Evolutionary conservation across 139 green algal genomes (phyloP).

Genomic region (Picochlorum costavermella): DNA sequence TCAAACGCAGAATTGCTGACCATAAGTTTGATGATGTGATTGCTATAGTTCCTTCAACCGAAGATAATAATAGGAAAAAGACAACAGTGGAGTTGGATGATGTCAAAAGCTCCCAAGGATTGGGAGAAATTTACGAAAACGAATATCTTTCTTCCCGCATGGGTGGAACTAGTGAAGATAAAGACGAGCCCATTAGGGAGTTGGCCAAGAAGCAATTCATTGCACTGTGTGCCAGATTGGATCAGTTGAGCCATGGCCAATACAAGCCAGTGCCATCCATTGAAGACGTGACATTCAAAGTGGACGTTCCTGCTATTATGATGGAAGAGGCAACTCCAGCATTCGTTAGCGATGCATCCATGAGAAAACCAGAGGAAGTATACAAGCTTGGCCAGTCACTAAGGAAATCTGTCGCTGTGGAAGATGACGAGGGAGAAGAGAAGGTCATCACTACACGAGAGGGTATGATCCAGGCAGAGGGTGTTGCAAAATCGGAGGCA

Average conservation of each 20-base stretch:
- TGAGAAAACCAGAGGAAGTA: slow-evolving; percentile 60
- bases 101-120: slow-evolving; percentile 55
- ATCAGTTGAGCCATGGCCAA: slow-evolving; percentile 82
- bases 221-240: slow-evolving; percentile 71
- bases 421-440: slow-evolving; percentile 2
- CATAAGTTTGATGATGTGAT: slow-evolving; percentile 67
- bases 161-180: slow-evolving; percentile 23
- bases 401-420: not conserved
- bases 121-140: slow-evolving; percentile 74
- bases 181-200: slow-evolving; percentile 28
- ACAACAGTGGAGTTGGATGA: slow-evolving; percentile 66
- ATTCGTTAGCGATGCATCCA: slow-evolving; percentile 43
- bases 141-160: slow-evolving; percentile 49
- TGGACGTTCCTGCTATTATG: slow-evolving; percentile 60
- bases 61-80: slow-evolving; percentile 48
- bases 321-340: slow-evolving; percentile 33
- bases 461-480: slow-evolving; percentile 8
- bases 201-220: slow-evolving; percentile 62
- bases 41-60: slow-evolving; percentile 43
- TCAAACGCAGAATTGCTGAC: slow-evolving; percentile 62
- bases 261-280: slow-evolving; percentile 84
- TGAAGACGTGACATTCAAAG: slow-evolving; percentile 64
- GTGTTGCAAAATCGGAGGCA: slow-evolving; percentile 37
- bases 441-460: slow-evolving; percentile 13
- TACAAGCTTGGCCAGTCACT: slow-evolving; percentile 21